These are phyloP conservation scores for Paecilomyces sp. DNA, from an alignment of 2,329 filamentous ascomycete species.

Conservation along the genomic window DNA sequence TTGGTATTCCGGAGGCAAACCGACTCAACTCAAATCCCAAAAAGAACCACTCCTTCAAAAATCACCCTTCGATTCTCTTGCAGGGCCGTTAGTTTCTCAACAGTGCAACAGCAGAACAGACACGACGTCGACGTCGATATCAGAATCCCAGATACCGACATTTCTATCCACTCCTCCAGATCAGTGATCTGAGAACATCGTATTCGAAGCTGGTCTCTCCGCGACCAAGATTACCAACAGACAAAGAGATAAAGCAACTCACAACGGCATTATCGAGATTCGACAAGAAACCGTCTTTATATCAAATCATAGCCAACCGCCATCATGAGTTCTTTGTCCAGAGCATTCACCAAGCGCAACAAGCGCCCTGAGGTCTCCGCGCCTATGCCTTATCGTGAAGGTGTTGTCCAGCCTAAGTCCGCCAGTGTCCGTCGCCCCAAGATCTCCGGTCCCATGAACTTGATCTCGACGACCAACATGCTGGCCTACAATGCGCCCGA, in stretches of 20 bases:
- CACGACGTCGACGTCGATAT: not conserved
- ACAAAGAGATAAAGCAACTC: not conserved
- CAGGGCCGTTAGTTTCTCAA: not conserved
- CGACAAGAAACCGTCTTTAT: not conserved
- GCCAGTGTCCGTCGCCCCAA: constrained; percentile 40
- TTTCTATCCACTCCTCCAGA: not conserved
- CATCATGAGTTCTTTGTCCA: constrained; percentile 29
- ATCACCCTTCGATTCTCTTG: not conserved
- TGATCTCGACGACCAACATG: constrained; percentile 93
- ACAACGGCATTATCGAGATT: not conserved
- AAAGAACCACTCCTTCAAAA: not conserved
- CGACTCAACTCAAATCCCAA: not conserved
- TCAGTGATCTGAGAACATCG: constrained; percentile 4
- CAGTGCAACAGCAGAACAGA: not conserved
- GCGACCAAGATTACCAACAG: not conserved
- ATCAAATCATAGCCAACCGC: not conserved
- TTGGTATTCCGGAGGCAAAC: not conserved
- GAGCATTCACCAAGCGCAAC: constrained; percentile 43
- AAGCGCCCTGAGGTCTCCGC: constrained; percentile 40
- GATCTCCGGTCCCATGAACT: constrained; percentile 80
- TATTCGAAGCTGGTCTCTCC: not conserved
- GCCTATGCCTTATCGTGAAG: constrained; percentile 37
- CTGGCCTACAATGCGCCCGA: constrained; percentile 92
- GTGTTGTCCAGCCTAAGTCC: constrained; percentile 31
- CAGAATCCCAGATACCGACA: not conserved